Evolutionary conservation across 2,329 filamentous ascomycete species (phyloP).

Genomic region (Aspergillus oerlinghausenensis): DNA sequence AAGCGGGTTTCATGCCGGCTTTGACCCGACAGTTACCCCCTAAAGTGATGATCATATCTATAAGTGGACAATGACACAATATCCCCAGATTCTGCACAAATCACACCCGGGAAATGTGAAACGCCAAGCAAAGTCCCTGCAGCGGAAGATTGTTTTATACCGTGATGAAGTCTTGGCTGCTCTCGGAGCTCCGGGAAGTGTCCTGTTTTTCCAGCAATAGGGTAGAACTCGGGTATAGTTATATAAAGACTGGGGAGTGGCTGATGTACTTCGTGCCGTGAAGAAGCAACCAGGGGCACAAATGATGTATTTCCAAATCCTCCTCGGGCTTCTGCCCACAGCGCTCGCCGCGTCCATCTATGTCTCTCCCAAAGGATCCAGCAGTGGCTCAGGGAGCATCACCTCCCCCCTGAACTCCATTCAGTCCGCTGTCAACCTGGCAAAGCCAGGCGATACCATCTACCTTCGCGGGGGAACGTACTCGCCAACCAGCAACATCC

Average conservation of each 20-base stretch:
- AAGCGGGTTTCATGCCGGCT: not conserved
- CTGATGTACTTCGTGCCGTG: not conserved
- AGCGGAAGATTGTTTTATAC: not conserved
- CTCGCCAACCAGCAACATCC: slow-evolving; percentile 11
- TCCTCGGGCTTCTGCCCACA: not conserved
- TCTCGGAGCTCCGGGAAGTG: not conserved
- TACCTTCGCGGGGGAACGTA: slow-evolving; percentile 14
- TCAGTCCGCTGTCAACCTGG: slow-evolving; percentile 11
- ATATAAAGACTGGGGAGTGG: not conserved
- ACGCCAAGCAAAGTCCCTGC: not conserved
- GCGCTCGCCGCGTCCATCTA: slow-evolving; percentile 10
- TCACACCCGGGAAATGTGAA: not conserved
- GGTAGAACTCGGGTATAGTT: not conserved
- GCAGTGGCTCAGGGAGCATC: slow-evolving; percentile 6
- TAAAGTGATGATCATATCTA: not conserved
- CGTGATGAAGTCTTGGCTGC: not conserved
- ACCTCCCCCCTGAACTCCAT: slow-evolving; percentile 10
- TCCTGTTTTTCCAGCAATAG: not conserved
- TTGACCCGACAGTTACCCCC: not conserved
- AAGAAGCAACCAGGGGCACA: not conserved
- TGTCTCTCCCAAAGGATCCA: slow-evolving; percentile 12
- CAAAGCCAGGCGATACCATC: slow-evolving; percentile 9
- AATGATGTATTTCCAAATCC: not conserved
- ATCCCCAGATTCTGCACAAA: not conserved
- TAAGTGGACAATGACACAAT: not conserved